Evolutionary conservation across 352 stramenopile genomes (phyloP).

Genomic region (Thalassiosira mediterranea): DNA sequence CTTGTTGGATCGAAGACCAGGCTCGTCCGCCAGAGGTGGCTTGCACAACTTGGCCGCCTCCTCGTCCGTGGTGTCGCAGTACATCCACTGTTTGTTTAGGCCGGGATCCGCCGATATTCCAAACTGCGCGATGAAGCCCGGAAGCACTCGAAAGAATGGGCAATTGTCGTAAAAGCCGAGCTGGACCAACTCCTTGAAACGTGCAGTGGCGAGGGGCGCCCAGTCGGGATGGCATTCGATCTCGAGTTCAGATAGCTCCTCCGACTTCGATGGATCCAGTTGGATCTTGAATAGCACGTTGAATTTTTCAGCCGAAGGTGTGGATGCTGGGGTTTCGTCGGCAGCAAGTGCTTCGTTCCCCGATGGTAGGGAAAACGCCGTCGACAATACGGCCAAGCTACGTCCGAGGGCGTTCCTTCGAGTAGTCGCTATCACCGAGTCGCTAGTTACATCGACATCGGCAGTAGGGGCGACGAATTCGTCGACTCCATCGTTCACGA

Average conservation of each 20-base stretch:
- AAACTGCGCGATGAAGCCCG: constrained; percentile 67
- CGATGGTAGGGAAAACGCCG: constrained; percentile 1
- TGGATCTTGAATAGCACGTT: not conserved
- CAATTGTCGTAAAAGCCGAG: constrained; percentile 60
- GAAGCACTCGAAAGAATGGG: constrained; percentile 74
- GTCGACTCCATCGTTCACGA: no score
- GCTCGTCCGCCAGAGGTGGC: constrained; percentile 62
- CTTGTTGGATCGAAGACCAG: constrained; percentile 57
- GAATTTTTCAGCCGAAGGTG: no score
- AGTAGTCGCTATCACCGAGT: no score
- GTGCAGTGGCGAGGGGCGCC: constrained; percentile 66
- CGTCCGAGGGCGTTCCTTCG: not conserved
- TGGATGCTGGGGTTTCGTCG: not conserved
- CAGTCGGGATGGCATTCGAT: constrained; percentile 49
- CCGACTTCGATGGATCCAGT: constrained; percentile 1
- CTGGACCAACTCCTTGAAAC: constrained; percentile 70
- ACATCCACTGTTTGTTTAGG: constrained; percentile 28
- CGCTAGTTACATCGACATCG: no score
- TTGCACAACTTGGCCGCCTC: constrained; percentile 12
- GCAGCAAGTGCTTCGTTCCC: not conserved
- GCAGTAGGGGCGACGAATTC: no score
- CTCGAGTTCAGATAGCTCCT: constrained; percentile 7
- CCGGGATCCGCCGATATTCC: constrained; percentile 54
- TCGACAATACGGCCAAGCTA: not conserved
- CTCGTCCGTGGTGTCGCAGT: constrained; percentile 5